Conservation (phyloP, 768 basidiomycete species). For the Floccularia luteovirens region DNA sequence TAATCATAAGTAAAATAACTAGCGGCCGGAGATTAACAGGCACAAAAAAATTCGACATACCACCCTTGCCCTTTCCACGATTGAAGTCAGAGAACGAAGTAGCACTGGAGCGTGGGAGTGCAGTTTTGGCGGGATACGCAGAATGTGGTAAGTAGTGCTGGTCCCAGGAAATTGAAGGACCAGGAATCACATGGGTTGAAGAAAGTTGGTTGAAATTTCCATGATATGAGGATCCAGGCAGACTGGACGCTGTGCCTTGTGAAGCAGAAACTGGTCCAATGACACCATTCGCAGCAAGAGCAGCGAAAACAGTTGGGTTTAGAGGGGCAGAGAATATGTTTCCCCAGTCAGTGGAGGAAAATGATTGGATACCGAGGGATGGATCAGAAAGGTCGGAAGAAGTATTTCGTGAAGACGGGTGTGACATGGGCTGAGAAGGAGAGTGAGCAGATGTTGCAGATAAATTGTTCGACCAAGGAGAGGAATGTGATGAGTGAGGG, state of each 20-base stretch:
- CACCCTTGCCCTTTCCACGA: slow-evolving; percentile 12
- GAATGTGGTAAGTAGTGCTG: slow-evolving; percentile 14
- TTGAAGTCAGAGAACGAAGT: slow-evolving; percentile 15
- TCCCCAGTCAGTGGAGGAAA: slow-evolving; percentile 38
- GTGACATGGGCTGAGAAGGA: slow-evolving; percentile 4
- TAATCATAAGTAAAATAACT: slow-evolving; percentile 1
- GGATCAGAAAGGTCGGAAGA: slow-evolving; percentile 1
- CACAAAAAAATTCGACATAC: slow-evolving; percentile 12
- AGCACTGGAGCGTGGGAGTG: slow-evolving; percentile 21
- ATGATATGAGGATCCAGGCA: slow-evolving; percentile 29
- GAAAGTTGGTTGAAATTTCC: slow-evolving; percentile 11
- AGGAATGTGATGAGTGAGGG: slow-evolving; percentile 21
- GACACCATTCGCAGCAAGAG: slow-evolving; percentile 53
- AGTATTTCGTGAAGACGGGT: background rate
- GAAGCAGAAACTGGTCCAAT: slow-evolving; percentile 30
- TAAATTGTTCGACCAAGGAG: slow-evolving; percentile 26
- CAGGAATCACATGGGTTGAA: slow-evolving; percentile 10
- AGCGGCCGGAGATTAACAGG: slow-evolving; percentile 2
- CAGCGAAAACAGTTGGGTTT: slow-evolving; percentile 51
- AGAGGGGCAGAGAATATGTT: slow-evolving; percentile 55
- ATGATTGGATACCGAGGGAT: slow-evolving; percentile 11
- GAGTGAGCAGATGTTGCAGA: slow-evolving; percentile 2
- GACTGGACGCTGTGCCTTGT: slow-evolving; percentile 24
- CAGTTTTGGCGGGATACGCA: slow-evolving; percentile 16
- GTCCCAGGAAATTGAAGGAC: slow-evolving; percentile 20